A percentile compares a stretch with the other conserved stretches of the same genome.
Evolutionary conservation across 2,329 filamentous ascomycete genomes (phyloP).

Genomic region (Xylariaceae sp.): DNA sequence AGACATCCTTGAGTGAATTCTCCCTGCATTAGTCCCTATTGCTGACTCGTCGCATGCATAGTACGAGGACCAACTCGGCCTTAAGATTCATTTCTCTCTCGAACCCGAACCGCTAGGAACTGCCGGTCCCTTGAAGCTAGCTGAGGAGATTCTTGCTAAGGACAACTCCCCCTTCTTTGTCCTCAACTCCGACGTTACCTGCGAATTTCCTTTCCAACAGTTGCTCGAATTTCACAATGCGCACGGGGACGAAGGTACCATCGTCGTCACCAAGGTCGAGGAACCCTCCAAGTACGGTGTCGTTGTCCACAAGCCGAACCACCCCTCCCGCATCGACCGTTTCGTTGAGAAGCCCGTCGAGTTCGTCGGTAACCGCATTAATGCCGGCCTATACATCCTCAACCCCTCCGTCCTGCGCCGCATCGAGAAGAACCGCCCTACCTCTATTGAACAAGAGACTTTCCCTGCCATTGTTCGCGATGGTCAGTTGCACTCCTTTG

Average conservation of each 20-base stretch:
- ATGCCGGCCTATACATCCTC: slow-evolving; percentile 96
- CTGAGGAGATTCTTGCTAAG: slow-evolving; percentile 85
- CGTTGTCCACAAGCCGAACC: slow-evolving; percentile 91
- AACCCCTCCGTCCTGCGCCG: slow-evolving; percentile 86
- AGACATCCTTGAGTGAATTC: slow-evolving; percentile 2
- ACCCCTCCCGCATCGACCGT: slow-evolving; percentile 87
- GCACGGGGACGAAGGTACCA: slow-evolving; percentile 94
- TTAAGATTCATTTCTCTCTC: slow-evolving; percentile 96
- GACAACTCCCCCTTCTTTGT: slow-evolving; percentile 96
- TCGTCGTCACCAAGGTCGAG: slow-evolving; percentile 97
- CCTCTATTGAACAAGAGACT: slow-evolving; percentile 97
- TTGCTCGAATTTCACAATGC: slow-evolving; percentile 86
- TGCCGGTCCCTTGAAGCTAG: slow-evolving; percentile 90
- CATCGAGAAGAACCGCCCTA: slow-evolving; percentile 85
- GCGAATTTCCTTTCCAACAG: slow-evolving; percentile 91
- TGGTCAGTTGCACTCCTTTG: slow-evolving; percentile 88
- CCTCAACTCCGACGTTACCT: slow-evolving; percentile 96
- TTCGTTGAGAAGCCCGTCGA: slow-evolving; percentile 99
- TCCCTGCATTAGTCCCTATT: slow-evolving; percentile 14
- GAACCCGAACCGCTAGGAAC: slow-evolving; percentile 94
- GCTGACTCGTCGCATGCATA: slow-evolving; percentile 30
- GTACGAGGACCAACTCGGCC: slow-evolving; percentile 88
- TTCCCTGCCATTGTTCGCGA: slow-evolving; percentile 92
- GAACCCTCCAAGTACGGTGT: slow-evolving; percentile 99
- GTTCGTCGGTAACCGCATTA: slow-evolving; percentile 98